Base-by-base conservation (phyloP, 148 eudicot genomes). In the Nepenthes gracilis region DNA sequence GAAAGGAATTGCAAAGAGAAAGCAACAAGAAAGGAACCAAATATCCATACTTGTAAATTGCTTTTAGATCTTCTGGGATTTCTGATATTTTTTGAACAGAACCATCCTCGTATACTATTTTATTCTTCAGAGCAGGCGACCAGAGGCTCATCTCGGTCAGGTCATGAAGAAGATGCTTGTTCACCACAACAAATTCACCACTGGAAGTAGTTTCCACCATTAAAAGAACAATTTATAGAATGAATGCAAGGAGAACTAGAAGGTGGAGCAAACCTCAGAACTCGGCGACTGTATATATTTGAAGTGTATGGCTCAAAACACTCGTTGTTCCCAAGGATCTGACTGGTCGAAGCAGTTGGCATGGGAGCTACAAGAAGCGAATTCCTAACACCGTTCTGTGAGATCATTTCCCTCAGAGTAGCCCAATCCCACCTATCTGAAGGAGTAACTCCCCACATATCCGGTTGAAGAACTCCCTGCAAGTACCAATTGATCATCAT, bases 291-390 rank as follows among this genome's bases (percentile, higher is more conserved):
- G 50, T 93, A 93, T 57, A 93, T 88, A 75, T 93, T 93, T 40
- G 96, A 89, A 36, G 96, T 93, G 65, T 93, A 93, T 32, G 99
- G 99, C 77, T 93, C 99, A 83, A 93, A 88, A 64, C 99, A 89
- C 62, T 93, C 96, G 47, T 93, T 93, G 71, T 93, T 93, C 61
- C 99, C 99, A 35, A 93, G 96, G 71, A 93, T 93, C 72, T 93
- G 96, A 70, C 96, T 89, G 33, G 96, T 88, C 60, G 98, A 92
- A 65, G 98, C 98, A 63, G 98, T 92, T 37, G 98, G 98, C 98
- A 92, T 92, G 49, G 98, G 99, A 32, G 99, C 99, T 52, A 93
- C 80, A 54, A 93, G 96, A 59, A 93, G 90, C 43, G 99, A 93
- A 68, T 93, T 93, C 63, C 99, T 84, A 4, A 89, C 67, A n/a